phyloP scores from a whole-genome alignment of 768 basidiomycete genomes.

The Boletus coccyginus region DNA sequence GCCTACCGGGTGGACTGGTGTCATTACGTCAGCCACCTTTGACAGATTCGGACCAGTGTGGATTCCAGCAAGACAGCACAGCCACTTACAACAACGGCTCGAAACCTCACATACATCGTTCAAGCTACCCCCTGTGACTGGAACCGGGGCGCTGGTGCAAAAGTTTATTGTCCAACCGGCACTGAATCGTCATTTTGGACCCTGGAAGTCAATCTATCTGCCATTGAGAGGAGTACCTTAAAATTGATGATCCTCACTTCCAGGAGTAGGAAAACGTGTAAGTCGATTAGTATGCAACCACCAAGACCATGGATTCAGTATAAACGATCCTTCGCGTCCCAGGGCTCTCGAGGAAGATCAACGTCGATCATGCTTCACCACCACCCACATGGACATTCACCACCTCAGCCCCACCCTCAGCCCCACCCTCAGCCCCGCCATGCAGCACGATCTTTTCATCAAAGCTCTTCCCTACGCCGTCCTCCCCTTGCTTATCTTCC shows the following conservation, averaged over 20 bases:
- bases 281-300: not conserved
- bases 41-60: not conserved
- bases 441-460: constrained; percentile 45
- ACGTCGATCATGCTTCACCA: constrained; percentile 6
- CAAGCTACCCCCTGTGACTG: no score
- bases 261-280: not conserved
- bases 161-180: no score
- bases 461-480: constrained; percentile 22
- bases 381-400: constrained; percentile 17
- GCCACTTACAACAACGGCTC: no score
- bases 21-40: constrained; percentile 21
- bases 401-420: constrained; percentile 7
- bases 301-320: not conserved
- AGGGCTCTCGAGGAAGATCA: not conserved
- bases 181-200: no score
- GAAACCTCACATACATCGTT: no score
- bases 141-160: no score
- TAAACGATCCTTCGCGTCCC: not conserved
- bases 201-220: no score
- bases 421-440: constrained; percentile 2
- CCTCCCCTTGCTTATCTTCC: constrained; percentile 18
- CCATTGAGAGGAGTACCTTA: no score
- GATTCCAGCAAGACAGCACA: not conserved
- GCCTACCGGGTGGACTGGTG: not conserved
- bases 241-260: no score